These are phyloP conservation scores for Incumbomyces delicatus DNA, from an alignment of 2,329 filamentous ascomycete species.

Conservation along the genomic window DNA sequence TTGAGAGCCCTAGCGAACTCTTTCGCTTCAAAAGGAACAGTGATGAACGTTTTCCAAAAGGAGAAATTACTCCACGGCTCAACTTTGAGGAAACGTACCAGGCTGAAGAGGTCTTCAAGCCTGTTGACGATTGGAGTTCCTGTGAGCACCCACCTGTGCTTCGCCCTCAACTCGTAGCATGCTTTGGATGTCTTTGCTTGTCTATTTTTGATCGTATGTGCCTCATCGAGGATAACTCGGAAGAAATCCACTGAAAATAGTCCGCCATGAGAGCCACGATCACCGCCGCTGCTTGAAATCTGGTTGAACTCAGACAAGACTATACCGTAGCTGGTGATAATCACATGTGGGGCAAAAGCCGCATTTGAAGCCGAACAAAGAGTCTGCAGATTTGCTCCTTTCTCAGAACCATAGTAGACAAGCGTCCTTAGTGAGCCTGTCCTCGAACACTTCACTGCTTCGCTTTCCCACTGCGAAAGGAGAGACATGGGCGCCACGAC, in stretches of 20 bases:
- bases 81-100: slow-evolving; percentile 84
- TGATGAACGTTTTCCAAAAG: slow-evolving; percentile 99
- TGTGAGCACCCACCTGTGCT: slow-evolving; percentile 85
- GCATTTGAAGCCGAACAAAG: slow-evolving; percentile 69
- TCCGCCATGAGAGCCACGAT: slow-evolving; percentile 56
- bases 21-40: slow-evolving; percentile 89
- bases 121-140: slow-evolving; percentile 96
- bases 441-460: slow-evolving; percentile 82
- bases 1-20: slow-evolving; percentile 89
- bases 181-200: slow-evolving; percentile 90
- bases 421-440: slow-evolving; percentile 72
- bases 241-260: slow-evolving; percentile 93
- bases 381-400: slow-evolving; percentile 64
- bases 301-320: slow-evolving; percentile 83
- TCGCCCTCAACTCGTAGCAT: slow-evolving; percentile 78
- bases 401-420: slow-evolving; percentile 87
- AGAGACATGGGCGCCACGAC: slow-evolving; percentile 97
- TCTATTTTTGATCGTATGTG: slow-evolving; percentile 82
- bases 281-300: slow-evolving; percentile 56
- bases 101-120: slow-evolving; percentile 84
- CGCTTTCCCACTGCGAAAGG: slow-evolving; percentile 93
- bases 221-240: slow-evolving; percentile 89
- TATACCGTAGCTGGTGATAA: slow-evolving; percentile 91
- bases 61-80: slow-evolving; percentile 99
- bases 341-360: slow-evolving; percentile 68